Evolutionary conservation across 2,329 filamentous ascomycete species (phyloP).

Genomic region (Fusarium citri): DNA sequence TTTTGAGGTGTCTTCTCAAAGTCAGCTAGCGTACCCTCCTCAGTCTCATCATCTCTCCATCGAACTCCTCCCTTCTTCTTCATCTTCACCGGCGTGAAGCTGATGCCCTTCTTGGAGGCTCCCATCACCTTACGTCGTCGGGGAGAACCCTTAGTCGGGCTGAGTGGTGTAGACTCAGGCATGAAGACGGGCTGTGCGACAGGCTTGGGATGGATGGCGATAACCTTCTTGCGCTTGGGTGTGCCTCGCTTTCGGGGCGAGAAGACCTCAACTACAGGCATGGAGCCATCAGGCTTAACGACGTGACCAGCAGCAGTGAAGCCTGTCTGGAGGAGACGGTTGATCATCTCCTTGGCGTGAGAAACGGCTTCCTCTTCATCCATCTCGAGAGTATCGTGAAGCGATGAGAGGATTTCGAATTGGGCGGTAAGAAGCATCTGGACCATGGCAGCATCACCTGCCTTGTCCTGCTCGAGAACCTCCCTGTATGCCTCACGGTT

Average conservation of each 20-base stretch:
- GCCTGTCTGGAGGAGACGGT: conserved; percentile 81
- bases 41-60: conserved; percentile 90
- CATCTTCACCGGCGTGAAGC: conserved; percentile 85
- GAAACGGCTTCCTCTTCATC: conserved; percentile 84
- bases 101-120: conserved; percentile 74
- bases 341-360: conserved; percentile 81
- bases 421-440: conserved; percentile 89
- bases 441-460: conserved; percentile 79
- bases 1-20: conserved; percentile 91
- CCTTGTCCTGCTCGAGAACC: conserved; percentile 85
- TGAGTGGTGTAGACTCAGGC: conserved; percentile 48
- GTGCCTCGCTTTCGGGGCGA: conserved; percentile 79
- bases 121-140: conserved; percentile 76
- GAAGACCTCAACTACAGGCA: conserved; percentile 72
- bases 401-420: conserved; percentile 87
- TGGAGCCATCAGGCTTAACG: conserved; percentile 85
- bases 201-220: conserved; percentile 56
- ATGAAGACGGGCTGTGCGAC: conserved; percentile 59
- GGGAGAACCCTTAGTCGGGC: conserved; percentile 81
- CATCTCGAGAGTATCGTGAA: conserved; percentile 85
- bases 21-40: conserved; percentile 86
- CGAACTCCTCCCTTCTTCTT: conserved; percentile 82
- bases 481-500: conserved; percentile 82
- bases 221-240: conserved; percentile 76
- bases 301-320: conserved; percentile 81